Evolutionary conservation across 345 rosid species (phyloP).

Genomic region (Brassica juncea): DNA sequence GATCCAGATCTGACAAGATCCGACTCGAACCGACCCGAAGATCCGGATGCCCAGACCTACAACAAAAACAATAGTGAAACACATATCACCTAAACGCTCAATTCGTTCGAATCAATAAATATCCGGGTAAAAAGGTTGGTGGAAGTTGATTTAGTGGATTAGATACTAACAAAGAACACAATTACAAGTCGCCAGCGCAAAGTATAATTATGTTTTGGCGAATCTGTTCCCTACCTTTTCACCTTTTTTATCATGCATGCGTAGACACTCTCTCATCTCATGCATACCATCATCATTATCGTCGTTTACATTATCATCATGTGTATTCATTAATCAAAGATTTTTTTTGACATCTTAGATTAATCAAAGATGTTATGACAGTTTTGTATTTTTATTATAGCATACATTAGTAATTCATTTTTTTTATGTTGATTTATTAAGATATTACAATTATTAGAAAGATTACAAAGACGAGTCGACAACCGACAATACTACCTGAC

Average conservation of each 20-base stretch:
- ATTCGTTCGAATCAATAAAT: neutral
- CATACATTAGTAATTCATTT: neutral
- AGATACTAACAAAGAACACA: slow-evolving; percentile 2
- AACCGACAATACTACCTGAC: too few species aligned
- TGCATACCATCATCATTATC: slow-evolving; percentile 41
- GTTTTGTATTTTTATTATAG: neutral
- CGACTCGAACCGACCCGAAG: too few species aligned
- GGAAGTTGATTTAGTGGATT: slow-evolving; percentile 10
- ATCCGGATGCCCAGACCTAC: too few species aligned
- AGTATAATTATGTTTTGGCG: slow-evolving; percentile 37
- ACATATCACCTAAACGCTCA: neutral
- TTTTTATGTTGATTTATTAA: too few species aligned
- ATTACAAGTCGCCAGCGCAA: slow-evolving; percentile 28
- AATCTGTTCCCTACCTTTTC: slow-evolving; percentile 31
- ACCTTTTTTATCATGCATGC: slow-evolving; percentile 38
- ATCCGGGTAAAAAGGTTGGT: slow-evolving; percentile 1
- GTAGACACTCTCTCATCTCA: slow-evolving; percentile 39
- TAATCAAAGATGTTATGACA: neutral
- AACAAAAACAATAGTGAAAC: neutral
- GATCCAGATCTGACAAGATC: too few species aligned
- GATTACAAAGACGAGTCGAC: too few species aligned
- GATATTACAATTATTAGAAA: too few species aligned
- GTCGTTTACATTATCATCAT: slow-evolving; percentile 22
- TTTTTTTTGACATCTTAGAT: neutral
- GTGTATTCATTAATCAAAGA: neutral